Evolutionary conservation across 2,329 filamentous ascomycete genomes (phyloP).

Genomic region (Fusarium austroafricanum): DNA sequence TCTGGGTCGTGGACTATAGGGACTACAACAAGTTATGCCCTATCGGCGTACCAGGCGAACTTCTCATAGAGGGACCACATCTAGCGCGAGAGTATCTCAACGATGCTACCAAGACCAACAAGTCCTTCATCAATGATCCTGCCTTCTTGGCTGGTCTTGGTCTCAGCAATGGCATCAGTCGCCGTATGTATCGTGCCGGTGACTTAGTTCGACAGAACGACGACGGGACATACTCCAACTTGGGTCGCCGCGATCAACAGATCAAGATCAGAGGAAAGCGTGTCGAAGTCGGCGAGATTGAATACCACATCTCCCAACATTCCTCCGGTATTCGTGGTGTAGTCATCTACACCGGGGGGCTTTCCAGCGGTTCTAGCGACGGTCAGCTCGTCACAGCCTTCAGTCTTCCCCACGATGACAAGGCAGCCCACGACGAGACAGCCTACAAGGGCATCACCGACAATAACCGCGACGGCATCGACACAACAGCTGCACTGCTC

Average conservation of each 20-base stretch:
- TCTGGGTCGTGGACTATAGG: not conserved
- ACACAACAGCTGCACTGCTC: not conserved
- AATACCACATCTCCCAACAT: conserved; percentile 1
- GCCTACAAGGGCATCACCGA: not conserved
- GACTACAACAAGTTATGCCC: not conserved
- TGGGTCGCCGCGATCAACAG: not conserved
- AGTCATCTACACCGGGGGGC: not conserved
- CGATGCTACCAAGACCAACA: not conserved
- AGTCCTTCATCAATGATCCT: not conserved
- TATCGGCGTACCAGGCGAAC: not conserved
- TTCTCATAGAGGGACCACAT: not conserved
- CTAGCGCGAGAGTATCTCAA: conserved; percentile 2
- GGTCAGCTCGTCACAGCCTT: not conserved
- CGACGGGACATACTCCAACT: not conserved
- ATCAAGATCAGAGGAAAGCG: conserved; percentile 8
- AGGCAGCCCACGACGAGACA: not conserved
- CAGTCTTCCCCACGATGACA: not conserved
- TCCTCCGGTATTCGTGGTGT: not conserved
- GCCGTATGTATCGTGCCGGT: conserved; percentile 6
- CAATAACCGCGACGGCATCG: not conserved
- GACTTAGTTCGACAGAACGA: conserved; percentile 2
- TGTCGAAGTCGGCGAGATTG: conserved; percentile 3
- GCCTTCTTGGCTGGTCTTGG: not conserved
- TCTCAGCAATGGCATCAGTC: accelerated
- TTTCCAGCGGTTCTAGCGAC: not conserved